These are phyloP conservation scores for Schizochytrium sp. DNA, from an alignment of 108 stramenopile species.

Conservation along the genomic window DNA sequence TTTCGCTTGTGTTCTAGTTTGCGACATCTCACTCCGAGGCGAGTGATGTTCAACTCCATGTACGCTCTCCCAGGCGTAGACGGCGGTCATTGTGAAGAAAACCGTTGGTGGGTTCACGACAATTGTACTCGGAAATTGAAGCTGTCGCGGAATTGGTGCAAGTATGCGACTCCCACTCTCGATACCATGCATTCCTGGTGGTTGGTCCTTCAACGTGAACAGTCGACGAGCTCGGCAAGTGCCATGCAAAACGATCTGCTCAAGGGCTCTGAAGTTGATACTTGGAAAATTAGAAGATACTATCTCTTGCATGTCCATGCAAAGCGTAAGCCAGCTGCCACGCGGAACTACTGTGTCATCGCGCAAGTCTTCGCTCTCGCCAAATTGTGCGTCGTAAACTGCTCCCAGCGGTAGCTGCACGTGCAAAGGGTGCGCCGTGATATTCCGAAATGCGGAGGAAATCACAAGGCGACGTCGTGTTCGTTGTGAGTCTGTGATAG, in stretches of 20 bases:
- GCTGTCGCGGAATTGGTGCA: constrained; percentile 38
- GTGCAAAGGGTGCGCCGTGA: constrained; percentile 10
- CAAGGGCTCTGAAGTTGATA: constrained; percentile 14
- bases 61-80: background rate
- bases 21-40: background rate
- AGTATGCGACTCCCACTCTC: too few relatives aligned
- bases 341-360: constrained; percentile 9
- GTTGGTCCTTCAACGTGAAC: constrained; percentile 54
- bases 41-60: background rate
- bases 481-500: background rate
- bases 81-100: background rate
- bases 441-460: constrained; percentile 26
- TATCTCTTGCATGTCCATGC: constrained; percentile 44
- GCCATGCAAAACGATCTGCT: background rate
- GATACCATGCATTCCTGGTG: background rate
- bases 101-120: constrained; percentile 27
- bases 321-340: constrained; percentile 46
- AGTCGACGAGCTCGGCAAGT: background rate
- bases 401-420: constrained; percentile 36
- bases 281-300: constrained; percentile 30
- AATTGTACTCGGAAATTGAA: constrained; percentile 6
- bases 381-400: background rate
- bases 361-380: background rate
- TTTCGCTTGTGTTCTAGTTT: background rate
- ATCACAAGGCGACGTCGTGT: constrained; percentile 33